Evolutionary conservation across 306 rosid species (phyloP).

Genomic region (Vigna unguiculata): DNA sequence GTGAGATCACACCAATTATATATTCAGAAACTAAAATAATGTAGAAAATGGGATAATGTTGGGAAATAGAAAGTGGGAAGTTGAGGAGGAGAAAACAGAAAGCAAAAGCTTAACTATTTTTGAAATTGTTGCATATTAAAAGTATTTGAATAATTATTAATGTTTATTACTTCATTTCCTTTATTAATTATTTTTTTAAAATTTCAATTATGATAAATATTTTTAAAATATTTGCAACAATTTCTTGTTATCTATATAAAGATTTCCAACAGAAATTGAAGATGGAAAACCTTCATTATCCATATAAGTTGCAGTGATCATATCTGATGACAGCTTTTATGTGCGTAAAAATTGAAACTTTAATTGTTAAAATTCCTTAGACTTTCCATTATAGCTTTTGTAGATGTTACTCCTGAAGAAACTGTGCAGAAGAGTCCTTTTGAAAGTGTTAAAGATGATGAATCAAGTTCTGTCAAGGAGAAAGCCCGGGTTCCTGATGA

Average conservation of each 20-base stretch:
- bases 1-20: not conserved
- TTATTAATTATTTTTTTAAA: not conserved
- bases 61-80: constrained; percentile 5
- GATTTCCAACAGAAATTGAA: not conserved
- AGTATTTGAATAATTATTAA: constrained; percentile 7
- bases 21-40: constrained; percentile 16
- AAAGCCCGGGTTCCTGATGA: constrained; percentile 51
- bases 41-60: constrained; percentile 1
- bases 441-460: constrained; percentile 69
- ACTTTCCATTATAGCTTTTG: constrained; percentile 72
- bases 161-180: not conserved
- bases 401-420: constrained; percentile 93
- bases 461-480: constrained; percentile 56
- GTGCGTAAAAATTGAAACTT: constrained; percentile 21
- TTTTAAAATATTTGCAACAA: not conserved
- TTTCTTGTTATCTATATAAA: no score
- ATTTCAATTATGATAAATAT: not conserved
- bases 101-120: constrained; percentile 6
- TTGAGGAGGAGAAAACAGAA: constrained; percentile 13
- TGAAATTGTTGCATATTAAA: not conserved
- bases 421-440: constrained; percentile 68
- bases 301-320: constrained; percentile 19
- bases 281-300: not conserved
- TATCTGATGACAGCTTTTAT: constrained; percentile 21
- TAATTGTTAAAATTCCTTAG: constrained; percentile 32